Conservation (phyloP, 192 early-diverging fungal genomes). For the Umbelopsis vinacea region DNA sequence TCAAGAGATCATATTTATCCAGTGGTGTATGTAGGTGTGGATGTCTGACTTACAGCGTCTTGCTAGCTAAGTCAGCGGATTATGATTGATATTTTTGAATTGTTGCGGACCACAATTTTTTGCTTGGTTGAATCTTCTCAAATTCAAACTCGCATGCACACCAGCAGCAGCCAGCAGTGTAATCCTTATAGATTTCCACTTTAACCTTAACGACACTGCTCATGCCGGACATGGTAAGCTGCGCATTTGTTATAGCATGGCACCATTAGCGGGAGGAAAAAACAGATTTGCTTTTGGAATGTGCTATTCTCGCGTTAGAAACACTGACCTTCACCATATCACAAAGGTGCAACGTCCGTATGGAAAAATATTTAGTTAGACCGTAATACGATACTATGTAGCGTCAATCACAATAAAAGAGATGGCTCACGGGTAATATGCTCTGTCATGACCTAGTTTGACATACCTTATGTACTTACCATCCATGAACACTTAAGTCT, state of each 20-base stretch:
- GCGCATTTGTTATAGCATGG: background rate
- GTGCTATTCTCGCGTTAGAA: too few species aligned
- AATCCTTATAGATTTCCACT: conserved; percentile 10
- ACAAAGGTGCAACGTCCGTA: background rate
- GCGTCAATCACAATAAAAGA: background rate
- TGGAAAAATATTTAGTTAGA: background rate
- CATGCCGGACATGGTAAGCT: background rate
- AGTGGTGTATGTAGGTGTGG: too few species aligned
- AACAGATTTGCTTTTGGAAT: background rate
- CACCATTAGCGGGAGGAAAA: background rate
- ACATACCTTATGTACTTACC: background rate
- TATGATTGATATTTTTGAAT: too few species aligned
- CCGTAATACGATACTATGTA: background rate
- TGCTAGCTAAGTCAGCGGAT: too few species aligned
- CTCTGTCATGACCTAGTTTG: background rate
- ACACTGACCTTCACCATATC: background rate
- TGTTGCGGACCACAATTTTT: too few species aligned
- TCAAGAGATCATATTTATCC: too few species aligned
- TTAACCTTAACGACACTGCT: background rate
- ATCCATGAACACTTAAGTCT: background rate
- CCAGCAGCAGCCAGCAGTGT: background rate
- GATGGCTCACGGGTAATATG: background rate
- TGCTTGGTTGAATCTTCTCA: background rate
- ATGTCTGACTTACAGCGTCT: too few species aligned
- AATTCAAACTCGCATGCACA: background rate